phyloP scores from a whole-genome alignment of 768 basidiomycete species.

The Phallus indusiatus region DNA sequence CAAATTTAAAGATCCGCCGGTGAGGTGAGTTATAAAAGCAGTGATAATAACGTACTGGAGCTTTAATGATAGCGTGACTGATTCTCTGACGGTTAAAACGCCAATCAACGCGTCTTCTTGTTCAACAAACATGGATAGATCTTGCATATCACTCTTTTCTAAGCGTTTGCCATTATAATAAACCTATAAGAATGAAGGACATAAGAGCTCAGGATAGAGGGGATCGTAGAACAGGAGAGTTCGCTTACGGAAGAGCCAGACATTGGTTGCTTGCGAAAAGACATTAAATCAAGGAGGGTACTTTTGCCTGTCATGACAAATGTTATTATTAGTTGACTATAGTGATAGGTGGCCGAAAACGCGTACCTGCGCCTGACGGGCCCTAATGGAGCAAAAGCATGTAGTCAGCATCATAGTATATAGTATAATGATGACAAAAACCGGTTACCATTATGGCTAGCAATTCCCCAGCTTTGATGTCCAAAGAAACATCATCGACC shows the following conservation, averaged over 20 bases:
- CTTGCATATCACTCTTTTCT: constrained; percentile 22
- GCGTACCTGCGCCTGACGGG: neutral
- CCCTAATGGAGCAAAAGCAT: neutral
- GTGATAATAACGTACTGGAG: no score
- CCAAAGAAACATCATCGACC: neutral
- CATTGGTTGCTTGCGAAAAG: neutral
- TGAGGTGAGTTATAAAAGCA: constrained; percentile 37
- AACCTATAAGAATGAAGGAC: neutral
- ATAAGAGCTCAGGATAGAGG: neutral
- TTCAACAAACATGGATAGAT: constrained; percentile 43
- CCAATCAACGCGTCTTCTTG: constrained; percentile 53
- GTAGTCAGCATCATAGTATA: neutral
- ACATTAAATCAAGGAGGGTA: neutral
- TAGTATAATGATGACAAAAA: neutral
- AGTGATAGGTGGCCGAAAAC: neutral
- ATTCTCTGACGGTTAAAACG: constrained; percentile 48
- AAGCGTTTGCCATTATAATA: constrained; percentile 14
- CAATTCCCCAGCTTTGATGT: neutral
- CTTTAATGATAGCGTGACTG: constrained; percentile 22
- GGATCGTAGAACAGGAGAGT: neutral
- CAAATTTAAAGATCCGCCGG: constrained; percentile 26
- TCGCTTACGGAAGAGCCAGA: neutral
- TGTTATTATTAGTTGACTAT: neutral
- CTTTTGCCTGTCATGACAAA: neutral
- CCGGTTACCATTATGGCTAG: neutral